Evolutionary conservation across 306 rosid genomes (phyloP), one percentile per base, ranked within the genome.

Genomic region (Vigna angularis): DNA sequence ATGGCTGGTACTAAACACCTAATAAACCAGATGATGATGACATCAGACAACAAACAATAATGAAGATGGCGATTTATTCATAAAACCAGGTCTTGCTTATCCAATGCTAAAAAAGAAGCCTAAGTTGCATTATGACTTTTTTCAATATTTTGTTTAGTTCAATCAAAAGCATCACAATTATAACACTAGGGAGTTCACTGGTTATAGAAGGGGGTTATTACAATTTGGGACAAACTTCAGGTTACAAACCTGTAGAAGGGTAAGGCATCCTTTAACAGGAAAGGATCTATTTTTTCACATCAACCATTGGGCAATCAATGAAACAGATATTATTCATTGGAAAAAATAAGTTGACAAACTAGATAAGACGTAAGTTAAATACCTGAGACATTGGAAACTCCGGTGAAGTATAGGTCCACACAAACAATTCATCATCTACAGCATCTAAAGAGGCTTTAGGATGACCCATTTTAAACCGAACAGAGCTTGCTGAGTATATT

Each of bases 361-460:
- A 81, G 67, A 59, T 52, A 44, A 45, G 55, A 38, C 61, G 51
- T 66, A 52, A 79, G 67, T 53, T 32, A 64, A 77, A 72, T 68
- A 88, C 99, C 89, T 89, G 91, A 83, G 85, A 72, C 99, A 95
- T 95, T 62, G 89, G 88, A 83, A 91, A 95, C 65, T 71, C 92
- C 4, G 89, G 89, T 59, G 99, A 95, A 70, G 90, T 86, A 87
- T 93, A 91, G 24, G 97, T 93, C 99, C 98, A 95, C 57, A 71
- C 63, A 74, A 83, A 91, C 77, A 48, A 57, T 15, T 89, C 89
- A 8, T 84, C 89, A 50, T 32, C 75, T 56, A 84, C 52, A 73
- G 62, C 78, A 78, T 82, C 86, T 5, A 72, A 26, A 52, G 80
- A 83, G 73, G 57, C 36, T 73, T 77, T 91, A 32, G 66, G 62